These are phyloP conservation scores for Entomortierella chlamydospora DNA, from an alignment of 192 early-diverging fungal species.

Conservation along the genomic window DNA sequence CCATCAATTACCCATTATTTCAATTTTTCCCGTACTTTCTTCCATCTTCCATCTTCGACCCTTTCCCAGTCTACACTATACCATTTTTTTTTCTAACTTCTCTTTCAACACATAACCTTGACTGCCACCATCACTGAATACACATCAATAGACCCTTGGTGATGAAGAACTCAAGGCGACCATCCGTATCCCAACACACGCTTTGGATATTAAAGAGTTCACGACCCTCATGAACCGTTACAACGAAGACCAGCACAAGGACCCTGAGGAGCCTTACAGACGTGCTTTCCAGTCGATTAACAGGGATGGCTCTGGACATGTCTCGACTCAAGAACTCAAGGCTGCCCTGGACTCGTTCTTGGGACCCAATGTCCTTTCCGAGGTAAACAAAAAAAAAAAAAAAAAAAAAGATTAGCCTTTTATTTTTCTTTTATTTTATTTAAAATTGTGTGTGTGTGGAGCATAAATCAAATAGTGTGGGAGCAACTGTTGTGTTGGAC, in stretches of 20 bases:
- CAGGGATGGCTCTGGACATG: slow-evolving; percentile 73
- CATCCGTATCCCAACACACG: slow-evolving; percentile 34
- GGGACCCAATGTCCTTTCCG: slow-evolving; percentile 33
- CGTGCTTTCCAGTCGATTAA: slow-evolving; percentile 79
- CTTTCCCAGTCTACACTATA: too few relatives aligned
- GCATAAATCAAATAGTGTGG: neutral
- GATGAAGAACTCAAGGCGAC: slow-evolving; percentile 38
- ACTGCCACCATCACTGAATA: too few relatives aligned
- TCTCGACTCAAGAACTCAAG: slow-evolving; percentile 71
- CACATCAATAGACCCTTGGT: slow-evolving; percentile 31
- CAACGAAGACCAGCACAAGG: slow-evolving; percentile 47
- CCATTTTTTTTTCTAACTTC: too few relatives aligned
- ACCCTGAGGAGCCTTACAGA: slow-evolving; percentile 71
- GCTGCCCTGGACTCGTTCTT: slow-evolving; percentile 59
- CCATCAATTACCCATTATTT: neutral
- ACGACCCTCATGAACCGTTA: slow-evolving; percentile 29
- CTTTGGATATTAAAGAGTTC: slow-evolving; percentile 26
- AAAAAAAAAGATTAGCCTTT: neutral
- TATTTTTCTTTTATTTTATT: too few relatives aligned
- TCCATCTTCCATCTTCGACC: neutral
- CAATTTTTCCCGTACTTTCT: neutral
- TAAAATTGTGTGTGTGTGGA: too few relatives aligned
- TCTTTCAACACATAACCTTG: too few relatives aligned
- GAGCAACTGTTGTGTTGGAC: neutral
- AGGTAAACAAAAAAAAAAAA: slow-evolving; percentile 19